A percentile compares a stretch with the other conserved stretches of the same genome.
Conservation (phyloP, 345 rosid genomes). For the Carallia pectinifolia region DNA sequence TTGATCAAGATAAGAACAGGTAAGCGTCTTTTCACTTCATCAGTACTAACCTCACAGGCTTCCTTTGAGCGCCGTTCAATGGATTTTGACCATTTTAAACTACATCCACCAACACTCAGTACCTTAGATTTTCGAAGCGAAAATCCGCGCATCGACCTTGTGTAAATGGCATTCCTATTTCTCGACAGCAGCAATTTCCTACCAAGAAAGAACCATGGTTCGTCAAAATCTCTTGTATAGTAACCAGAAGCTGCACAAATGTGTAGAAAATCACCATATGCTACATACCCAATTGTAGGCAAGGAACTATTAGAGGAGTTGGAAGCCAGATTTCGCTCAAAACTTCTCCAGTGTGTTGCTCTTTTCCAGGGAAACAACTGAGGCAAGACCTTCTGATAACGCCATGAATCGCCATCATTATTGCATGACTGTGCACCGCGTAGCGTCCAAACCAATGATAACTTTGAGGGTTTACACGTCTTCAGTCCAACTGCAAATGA, state of each 20-base stretch:
- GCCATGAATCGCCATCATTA: conserved; percentile 32
- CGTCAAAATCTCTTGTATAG: conserved; percentile 22
- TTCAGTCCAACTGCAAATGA: conserved; percentile 47
- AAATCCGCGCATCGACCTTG: conserved; percentile 79
- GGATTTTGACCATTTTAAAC: conserved; percentile 95
- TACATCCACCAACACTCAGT: conserved; percentile 79
- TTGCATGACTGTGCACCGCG: conserved; percentile 42
- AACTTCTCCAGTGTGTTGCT: conserved; percentile 59
- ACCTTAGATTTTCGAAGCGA: conserved; percentile 90
- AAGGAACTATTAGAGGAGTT: conserved; percentile 41
- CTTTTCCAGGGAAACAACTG: conserved; percentile 91
- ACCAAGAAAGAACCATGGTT: conserved; percentile 36
- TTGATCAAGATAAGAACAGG: too few species aligned
- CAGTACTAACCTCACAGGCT: conserved; percentile 75
- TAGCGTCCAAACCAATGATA: conserved; percentile 76
- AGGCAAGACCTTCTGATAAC: conserved; percentile 53
- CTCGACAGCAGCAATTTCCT: conserved; percentile 63
- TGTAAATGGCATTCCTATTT: conserved; percentile 75
- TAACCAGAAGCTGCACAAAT: conserved; percentile 25
- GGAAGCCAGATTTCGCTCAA: conserved; percentile 41
- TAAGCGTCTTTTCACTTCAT: conserved; percentile 5
- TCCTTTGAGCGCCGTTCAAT: conserved; percentile 76
- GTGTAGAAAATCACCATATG: conserved; percentile 18
- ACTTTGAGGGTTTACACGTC: conserved; percentile 50
- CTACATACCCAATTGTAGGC: conserved; percentile 57